Evolutionary conservation across 129 eudicot genomes (phyloP), one percentile per base, ranked within the genome.

Genomic region (Pseudognaphalium luteoalbum): DNA sequence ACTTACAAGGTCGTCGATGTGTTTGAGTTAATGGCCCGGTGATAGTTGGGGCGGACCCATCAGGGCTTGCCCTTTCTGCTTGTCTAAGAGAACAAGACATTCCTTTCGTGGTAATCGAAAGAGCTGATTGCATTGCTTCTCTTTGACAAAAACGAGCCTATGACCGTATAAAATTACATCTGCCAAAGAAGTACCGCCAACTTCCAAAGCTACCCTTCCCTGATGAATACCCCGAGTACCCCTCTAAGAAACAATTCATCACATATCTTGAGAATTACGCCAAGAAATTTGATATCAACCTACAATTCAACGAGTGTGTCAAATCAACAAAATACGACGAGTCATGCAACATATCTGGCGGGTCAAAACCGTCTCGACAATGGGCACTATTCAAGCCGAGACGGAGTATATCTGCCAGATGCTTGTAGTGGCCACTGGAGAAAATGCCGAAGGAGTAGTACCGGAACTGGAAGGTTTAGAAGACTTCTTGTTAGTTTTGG

Each of bases 351-450:
- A 47, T 89, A 47, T 89, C 3, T 94, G 98, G 97, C 77, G 90
- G 28, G 96, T 91, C 21, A 82, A 65, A 83, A 88, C 93, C 17
- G 33, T 80, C 1, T 80, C 84, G 1, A 44, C 85, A 0, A 61
- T 19, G 12, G 90, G 85, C 15, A 54, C 81, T 5, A 22, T 61
- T 33, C 72, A 70, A 37, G 28, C 81, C 2, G 92, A 92, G 81
- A 89, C 90, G 1, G 97, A 93, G 88, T 93, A 87, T 76, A 81
- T 90, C 3, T 90, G 97, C 80, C 91, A 85, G 73, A 90, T 83
- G 91, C 86, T 93, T 7, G 97, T 94, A 3, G 96, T 91, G 73
- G 96, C 98, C 37, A 91, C 93, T 0, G 97, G 93, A n/a, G 98
- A 94, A 59, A 94, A 94, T n/a, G 96, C 93, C 0, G 93, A 88